These are phyloP conservation scores for Arthroderma sp. DNA, from an alignment of 2,329 filamentous ascomycete species.

Conservation along the genomic window DNA sequence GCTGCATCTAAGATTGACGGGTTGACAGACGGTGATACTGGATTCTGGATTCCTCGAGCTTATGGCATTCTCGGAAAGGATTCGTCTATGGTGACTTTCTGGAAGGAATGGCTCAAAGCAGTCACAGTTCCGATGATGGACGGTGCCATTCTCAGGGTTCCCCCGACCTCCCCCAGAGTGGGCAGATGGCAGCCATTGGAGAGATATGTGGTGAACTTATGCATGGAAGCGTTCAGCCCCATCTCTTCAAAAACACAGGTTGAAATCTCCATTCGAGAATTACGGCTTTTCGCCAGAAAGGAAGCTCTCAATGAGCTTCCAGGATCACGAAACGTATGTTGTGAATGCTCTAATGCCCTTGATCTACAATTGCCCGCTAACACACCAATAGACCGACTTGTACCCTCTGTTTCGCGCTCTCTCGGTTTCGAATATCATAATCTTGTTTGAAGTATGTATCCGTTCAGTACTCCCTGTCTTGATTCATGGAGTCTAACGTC, in stretches of 20 bases:
- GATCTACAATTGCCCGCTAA: conserved; percentile 5
- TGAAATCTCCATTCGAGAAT: conserved; percentile 75
- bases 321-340: conserved; percentile 58
- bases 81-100: conserved; percentile 71
- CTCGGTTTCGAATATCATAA: conserved; percentile 82
- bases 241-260: conserved; percentile 92
- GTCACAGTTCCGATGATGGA: conserved; percentile 94
- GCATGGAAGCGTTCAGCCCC: conserved; percentile 85
- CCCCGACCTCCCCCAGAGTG: conserved; percentile 75
- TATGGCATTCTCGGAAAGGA: conserved; percentile 89
- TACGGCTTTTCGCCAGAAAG: conserved; percentile 83
- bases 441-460: conserved; percentile 58
- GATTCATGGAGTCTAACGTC: neutral
- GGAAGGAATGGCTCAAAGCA: conserved; percentile 96
- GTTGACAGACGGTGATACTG: conserved; percentile 85
- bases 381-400: conserved; percentile 52
- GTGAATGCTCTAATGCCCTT: neutral
- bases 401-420: conserved; percentile 85
- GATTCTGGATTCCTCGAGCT: conserved; percentile 86
- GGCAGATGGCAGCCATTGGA: conserved; percentile 95
- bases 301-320: conserved; percentile 89
- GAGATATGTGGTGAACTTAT: conserved; percentile 92
- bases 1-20: conserved; percentile 96
- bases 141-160: conserved; percentile 67
- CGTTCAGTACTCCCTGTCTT: neutral